Conservation (phyloP, 257 asterid species). For the Cruciata laevipes region DNA sequence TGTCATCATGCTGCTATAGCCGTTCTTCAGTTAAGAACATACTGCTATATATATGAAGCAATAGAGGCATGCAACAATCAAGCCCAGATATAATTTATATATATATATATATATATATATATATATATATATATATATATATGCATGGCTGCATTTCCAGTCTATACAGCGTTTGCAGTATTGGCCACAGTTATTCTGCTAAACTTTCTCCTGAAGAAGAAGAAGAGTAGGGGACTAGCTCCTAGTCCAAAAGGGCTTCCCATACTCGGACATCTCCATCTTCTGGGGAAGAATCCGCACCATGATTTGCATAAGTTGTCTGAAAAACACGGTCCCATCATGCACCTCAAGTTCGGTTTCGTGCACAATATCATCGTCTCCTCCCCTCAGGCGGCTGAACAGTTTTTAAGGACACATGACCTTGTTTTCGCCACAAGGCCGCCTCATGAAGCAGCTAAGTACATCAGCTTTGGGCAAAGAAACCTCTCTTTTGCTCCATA, state of each 20-base stretch:
- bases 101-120: too few species aligned
- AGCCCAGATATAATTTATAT: too few species aligned
- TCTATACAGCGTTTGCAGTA: conserved; percentile 15
- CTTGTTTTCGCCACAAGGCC: conserved; percentile 44
- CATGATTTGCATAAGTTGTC: conserved; percentile 35
- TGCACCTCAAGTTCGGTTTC: conserved; percentile 39
- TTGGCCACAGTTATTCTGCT: conserved; percentile 7
- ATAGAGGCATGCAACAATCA: too few species aligned
- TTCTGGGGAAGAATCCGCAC: conserved; percentile 47
- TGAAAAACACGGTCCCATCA: conserved; percentile 37
- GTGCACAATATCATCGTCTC: conserved; percentile 35
- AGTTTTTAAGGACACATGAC: conserved; percentile 41
- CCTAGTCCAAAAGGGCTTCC: conserved; percentile 53
- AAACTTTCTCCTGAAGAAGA: conserved; percentile 8
- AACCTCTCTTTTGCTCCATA: conserved; percentile 27
- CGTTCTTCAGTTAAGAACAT: not conserved
- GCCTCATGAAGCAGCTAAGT: conserved; percentile 36
- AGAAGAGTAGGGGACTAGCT: conserved; percentile 26
- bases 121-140: too few species aligned
- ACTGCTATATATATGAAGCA: too few species aligned
- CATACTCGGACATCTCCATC: conserved; percentile 42
- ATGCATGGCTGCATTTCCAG: not conserved
- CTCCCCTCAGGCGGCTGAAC: conserved; percentile 44
- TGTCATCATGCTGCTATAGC: not conserved
- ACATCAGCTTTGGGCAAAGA: conserved; percentile 34